Conservation (phyloP, 1,139 yeast species). For the Taiozyma onychis region DNA sequence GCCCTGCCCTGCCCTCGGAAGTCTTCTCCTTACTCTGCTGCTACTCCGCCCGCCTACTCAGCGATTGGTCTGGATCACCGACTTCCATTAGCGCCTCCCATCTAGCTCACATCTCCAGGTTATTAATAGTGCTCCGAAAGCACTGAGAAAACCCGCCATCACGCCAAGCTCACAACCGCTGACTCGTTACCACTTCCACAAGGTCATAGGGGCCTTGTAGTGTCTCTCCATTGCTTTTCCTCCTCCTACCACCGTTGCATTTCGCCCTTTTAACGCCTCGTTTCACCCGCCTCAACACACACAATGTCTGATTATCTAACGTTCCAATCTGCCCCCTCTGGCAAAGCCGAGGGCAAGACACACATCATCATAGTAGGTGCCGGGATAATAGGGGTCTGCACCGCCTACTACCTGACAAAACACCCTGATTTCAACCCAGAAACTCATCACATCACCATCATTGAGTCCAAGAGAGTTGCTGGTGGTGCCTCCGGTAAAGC, state of each 20-base stretch:
- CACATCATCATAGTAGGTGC: constrained; percentile 84
- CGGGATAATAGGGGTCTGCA: constrained; percentile 93
- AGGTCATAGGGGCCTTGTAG: neutral
- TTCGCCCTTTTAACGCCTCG: neutral
- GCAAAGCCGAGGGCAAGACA: constrained; percentile 52
- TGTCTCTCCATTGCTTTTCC: neutral
- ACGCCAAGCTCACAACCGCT: neutral
- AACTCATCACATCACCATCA: constrained; percentile 75
- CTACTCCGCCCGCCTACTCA: neutral
- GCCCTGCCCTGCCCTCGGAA: no score
- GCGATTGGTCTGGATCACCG: neutral
- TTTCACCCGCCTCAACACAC: neutral
- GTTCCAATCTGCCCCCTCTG: constrained; percentile 46
- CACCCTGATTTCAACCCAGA: constrained; percentile 75
- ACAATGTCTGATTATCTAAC: constrained; percentile 18
- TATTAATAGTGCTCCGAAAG: neutral
- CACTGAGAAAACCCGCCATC: neutral
- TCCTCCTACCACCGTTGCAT: neutral
- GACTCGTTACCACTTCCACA: neutral
- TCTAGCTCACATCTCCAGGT: neutral
- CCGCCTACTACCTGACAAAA: constrained; percentile 80
- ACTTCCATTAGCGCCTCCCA: neutral
- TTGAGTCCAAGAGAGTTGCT: constrained; percentile 89
- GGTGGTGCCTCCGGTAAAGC: constrained; percentile 99
- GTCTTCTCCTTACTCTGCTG: no score